phyloP scores from a whole-genome alignment of 371 early-diverging fungal species.

The Lichtheimia hyalospora region DNA sequence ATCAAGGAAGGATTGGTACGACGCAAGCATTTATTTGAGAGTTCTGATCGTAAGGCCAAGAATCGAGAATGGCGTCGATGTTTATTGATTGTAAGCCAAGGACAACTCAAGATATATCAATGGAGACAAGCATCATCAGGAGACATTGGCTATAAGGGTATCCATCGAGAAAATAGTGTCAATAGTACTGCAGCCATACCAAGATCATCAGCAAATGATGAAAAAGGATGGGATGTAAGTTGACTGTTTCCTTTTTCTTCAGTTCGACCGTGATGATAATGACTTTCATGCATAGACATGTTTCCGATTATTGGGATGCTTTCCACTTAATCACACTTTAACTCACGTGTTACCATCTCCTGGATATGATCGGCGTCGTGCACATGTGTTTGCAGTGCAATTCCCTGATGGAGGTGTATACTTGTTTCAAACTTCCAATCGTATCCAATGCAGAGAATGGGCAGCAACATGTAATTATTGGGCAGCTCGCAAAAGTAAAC shows the following conservation, averaged over 20 bases:
- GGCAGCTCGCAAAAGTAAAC: conserved; percentile 88
- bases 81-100: conserved; percentile 73
- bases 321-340: conserved; percentile 80
- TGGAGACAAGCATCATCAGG: conserved; percentile 11
- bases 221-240: conserved; percentile 15
- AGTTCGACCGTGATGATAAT: too few relatives aligned
- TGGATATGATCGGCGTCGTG: conserved; percentile 77
- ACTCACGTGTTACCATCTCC: conserved; percentile 83
- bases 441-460: conserved; percentile 77
- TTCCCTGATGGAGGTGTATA: conserved; percentile 78
- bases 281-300: conserved; percentile 32
- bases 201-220: conserved; percentile 21
- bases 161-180: conserved; percentile 21
- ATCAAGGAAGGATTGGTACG: conserved; percentile 77
- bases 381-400: conserved; percentile 84
- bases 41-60: conserved; percentile 72
- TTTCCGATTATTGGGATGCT: conserved; percentile 48
- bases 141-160: conserved; percentile 26
- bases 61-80: conserved; percentile 87
- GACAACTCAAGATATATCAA: conserved; percentile 75
- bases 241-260: too few relatives aligned
- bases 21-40: conserved; percentile 82
- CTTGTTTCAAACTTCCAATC: conserved; percentile 77
- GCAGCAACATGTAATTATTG: conserved; percentile 87
- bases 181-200: conserved; percentile 13